Conservation (phyloP, 2,329 filamentous ascomycete genomes). For the Parastagonospora avenae region DNA sequence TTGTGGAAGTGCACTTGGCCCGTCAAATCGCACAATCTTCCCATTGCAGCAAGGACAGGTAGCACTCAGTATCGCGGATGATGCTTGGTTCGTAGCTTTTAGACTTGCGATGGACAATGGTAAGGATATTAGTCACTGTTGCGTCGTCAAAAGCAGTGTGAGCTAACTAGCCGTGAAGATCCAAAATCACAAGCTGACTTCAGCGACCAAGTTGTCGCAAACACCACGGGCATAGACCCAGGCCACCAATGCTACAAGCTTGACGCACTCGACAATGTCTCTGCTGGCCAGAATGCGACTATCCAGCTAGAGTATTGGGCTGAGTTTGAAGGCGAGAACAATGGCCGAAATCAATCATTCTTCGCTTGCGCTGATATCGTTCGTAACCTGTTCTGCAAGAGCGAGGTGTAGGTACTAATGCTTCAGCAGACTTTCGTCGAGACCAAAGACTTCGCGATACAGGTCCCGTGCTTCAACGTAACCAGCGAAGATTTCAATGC, state of each 20-base stretch:
- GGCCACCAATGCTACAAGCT: constrained; percentile 55
- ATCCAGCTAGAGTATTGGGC: constrained; percentile 53
- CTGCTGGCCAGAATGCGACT: constrained; percentile 51
- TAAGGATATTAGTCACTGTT: constrained; percentile 38
- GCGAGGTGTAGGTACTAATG: background rate
- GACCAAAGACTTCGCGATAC: constrained; percentile 46
- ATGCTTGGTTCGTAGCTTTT: constrained; percentile 61
- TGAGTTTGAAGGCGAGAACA: constrained; percentile 48
- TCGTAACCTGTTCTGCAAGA: constrained; percentile 1
- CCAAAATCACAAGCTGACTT: constrained; percentile 50
- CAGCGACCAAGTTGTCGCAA: constrained; percentile 35
- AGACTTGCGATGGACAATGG: constrained; percentile 59
- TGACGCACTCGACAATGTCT: constrained; percentile 38
- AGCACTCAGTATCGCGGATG: constrained; percentile 62
- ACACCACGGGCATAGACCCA: constrained; percentile 48
- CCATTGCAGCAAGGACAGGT: constrained; percentile 62
- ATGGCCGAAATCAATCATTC: constrained; percentile 48
- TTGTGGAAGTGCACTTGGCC: constrained; percentile 59
- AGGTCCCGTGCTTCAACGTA: constrained; percentile 56
- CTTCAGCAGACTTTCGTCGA: constrained; percentile 45
- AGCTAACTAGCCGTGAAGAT: constrained; percentile 29
- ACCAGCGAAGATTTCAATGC: constrained; percentile 45
- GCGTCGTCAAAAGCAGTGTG: background rate
- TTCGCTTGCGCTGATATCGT: constrained; percentile 56
- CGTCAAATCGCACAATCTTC: constrained; percentile 60